Evolutionary conservation across 805 yeast genomes (phyloP), one percentile per base, ranked within the genome.

Genomic region (Ogataea siamensis): DNA sequence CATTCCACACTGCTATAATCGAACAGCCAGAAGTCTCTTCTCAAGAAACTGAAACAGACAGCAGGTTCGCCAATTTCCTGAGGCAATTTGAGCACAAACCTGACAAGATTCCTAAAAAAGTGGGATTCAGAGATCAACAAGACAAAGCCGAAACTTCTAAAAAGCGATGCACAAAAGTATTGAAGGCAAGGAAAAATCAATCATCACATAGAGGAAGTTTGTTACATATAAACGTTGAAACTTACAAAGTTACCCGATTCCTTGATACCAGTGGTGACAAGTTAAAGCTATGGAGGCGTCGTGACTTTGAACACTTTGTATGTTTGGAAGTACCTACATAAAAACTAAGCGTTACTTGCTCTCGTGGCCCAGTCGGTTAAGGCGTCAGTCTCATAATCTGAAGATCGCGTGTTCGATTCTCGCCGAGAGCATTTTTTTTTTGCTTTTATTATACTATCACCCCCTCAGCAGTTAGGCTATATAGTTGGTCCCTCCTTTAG

Each of bases 341-440:
- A 14, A 28, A 29, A 12, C 9, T 20, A 19, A 4, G n/a, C 33
- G 18, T 26, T 26, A 29, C 23, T 21, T 39, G 64, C 63, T 59
- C 51, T 57, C 53, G 63, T 60, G 64, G 64, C 64, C 63, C 64
- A 60, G 64, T 53, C 54, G 64, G 63, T 57, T 60, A 59, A 58
- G 62, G 64, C 64, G 64, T 60, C 58, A 60, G 64, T 60, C 65
- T 60, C 63, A 60, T 60, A 60, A 59, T 59, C 63, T 58, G 63
- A 60, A 60, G 64, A 59, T 59, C 65, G 64, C 63, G 64, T 57
- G 65, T 60, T 60, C 65, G 63, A 60, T 45, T 57, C 65, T 60
- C 65, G 63, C 64, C 64, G 46, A 58, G 62, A 60, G 64, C 64
- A 58, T 32, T 38, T 37, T 30, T 41, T 46, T 49, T 46, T 10